These are phyloP conservation scores for Aspergillus thermomutatus DNA, from an alignment of 2,329 filamentous ascomycete species.

Conservation along the genomic window DNA sequence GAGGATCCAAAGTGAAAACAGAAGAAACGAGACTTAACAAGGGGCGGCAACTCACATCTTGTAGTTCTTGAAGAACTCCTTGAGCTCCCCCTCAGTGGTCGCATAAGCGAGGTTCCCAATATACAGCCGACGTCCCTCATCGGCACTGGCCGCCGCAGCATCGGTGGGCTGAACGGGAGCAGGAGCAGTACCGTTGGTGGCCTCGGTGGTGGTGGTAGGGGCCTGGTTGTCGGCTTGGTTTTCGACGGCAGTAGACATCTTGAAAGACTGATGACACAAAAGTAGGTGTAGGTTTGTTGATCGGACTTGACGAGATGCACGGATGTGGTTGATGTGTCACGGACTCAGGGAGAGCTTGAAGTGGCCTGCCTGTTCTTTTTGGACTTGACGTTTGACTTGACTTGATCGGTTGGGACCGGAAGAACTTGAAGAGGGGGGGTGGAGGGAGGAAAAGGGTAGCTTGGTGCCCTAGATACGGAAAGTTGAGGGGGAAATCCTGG, in stretches of 20 bases:
- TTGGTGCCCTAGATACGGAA: conserved; percentile 75
- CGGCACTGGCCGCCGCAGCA: conserved; percentile 92
- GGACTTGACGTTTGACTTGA: conserved; percentile 11
- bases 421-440: conserved; percentile 60
- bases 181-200: conserved; percentile 58
- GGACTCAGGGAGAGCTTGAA: conserved; percentile 63
- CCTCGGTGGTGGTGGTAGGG: conserved; percentile 60
- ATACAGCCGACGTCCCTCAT: conserved; percentile 98
- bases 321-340: conserved; percentile 37
- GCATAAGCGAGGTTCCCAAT: conserved; percentile 99
- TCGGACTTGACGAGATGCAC: conserved; percentile 34
- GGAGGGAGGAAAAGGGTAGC: conserved; percentile 67
- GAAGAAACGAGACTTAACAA: neutral
- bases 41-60: conserved; percentile 74
- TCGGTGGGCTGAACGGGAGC: conserved; percentile 71
- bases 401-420: conserved; percentile 22
- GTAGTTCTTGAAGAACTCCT: conserved; percentile 99
- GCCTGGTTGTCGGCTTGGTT: conserved; percentile 64
- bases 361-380: conserved; percentile 36
- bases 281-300: conserved; percentile 22
- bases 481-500: conserved; percentile 23
- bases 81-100: conserved; percentile 99
- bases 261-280: conserved; percentile 46
- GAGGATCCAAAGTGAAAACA: neutral
- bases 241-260: conserved; percentile 82